phyloP scores from a whole-genome alignment of 257 asterid genomes.

The Solanum medicagineum region DNA sequence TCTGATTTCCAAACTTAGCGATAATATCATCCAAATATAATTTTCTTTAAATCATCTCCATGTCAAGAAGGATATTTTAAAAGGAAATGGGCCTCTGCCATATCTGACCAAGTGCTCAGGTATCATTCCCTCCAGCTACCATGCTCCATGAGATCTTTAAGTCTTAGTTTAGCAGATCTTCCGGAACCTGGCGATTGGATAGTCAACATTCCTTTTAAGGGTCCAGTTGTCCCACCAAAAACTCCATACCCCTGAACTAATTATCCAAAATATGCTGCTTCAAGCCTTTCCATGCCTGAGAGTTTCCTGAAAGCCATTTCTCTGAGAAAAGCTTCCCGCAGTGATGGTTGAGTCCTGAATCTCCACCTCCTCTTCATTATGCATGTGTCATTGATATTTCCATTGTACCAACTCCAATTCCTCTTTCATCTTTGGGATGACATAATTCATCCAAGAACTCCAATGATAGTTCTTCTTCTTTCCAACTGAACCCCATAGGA shows the following conservation, averaged over 20 bases:
- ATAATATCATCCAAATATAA: not conserved
- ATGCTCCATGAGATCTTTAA: not conserved
- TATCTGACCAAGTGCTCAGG: not conserved
- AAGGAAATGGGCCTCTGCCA: not conserved
- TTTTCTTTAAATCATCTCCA: not conserved
- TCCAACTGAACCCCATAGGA: not conserved
- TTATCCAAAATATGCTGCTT: not conserved
- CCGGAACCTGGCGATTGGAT: not conserved
- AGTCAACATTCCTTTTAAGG: not conserved
- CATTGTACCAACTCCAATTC: not conserved
- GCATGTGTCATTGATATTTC: not conserved
- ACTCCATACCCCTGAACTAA: not conserved
- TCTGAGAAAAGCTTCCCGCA: not conserved
- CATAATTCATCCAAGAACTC: not conserved
- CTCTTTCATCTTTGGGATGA: not conserved
- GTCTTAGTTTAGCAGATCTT: not conserved
- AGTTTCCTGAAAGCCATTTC: not conserved
- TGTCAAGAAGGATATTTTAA: not conserved
- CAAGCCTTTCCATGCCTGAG: not conserved
- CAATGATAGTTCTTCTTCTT: not conserved
- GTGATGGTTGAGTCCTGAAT: not conserved
- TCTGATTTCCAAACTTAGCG: not conserved
- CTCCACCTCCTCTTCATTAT: not conserved
- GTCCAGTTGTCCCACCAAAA: not conserved
- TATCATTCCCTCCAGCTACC: not conserved